Evolutionary conservation across 805 yeast genomes (phyloP).

Genomic region (Wickerhamomyces ciferrii): DNA sequence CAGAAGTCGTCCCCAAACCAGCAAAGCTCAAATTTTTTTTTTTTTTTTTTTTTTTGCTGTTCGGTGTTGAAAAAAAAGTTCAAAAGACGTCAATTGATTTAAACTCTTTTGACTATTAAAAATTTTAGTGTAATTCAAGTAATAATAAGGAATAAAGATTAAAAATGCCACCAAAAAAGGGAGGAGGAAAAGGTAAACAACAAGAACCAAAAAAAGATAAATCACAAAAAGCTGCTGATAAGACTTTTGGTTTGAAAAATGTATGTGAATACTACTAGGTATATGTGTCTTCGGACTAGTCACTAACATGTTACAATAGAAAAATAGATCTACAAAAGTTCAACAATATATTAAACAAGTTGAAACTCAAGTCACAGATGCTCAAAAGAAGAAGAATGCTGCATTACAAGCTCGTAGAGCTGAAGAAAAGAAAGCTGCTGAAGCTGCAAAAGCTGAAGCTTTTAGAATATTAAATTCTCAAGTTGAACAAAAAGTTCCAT

Average conservation of each 20-base stretch:
- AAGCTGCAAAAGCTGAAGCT: conserved; percentile 84
- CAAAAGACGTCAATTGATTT: background rate
- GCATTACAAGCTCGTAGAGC: conserved; percentile 59
- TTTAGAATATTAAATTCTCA: conserved; percentile 65
- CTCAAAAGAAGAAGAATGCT: conserved; percentile 62
- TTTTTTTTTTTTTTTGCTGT: background rate
- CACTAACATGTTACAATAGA: conserved; percentile 23
- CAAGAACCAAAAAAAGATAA: conserved; percentile 44
- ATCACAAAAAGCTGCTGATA: conserved; percentile 73
- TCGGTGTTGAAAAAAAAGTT: background rate
- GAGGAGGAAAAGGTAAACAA: conserved; percentile 35
- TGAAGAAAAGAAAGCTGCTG: conserved; percentile 87
- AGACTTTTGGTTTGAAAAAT: conserved; percentile 93
- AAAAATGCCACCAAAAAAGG: conserved; percentile 80
- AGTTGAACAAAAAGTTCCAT: conserved; percentile 82
- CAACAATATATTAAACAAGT: conserved; percentile 69
- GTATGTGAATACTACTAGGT: conserved; percentile 1
- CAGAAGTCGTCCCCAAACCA: background rate
- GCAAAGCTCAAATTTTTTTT: background rate
- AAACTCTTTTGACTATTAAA: background rate
- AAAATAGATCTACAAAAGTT: conserved; percentile 89
- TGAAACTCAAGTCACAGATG: conserved; percentile 51
- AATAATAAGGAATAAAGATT: background rate
- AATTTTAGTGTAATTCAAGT: background rate
- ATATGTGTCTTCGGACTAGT: background rate